Evolutionary conservation across 1,139 yeast genomes (phyloP).

Genomic region (Meyerozyma guilliermondii): DNA sequence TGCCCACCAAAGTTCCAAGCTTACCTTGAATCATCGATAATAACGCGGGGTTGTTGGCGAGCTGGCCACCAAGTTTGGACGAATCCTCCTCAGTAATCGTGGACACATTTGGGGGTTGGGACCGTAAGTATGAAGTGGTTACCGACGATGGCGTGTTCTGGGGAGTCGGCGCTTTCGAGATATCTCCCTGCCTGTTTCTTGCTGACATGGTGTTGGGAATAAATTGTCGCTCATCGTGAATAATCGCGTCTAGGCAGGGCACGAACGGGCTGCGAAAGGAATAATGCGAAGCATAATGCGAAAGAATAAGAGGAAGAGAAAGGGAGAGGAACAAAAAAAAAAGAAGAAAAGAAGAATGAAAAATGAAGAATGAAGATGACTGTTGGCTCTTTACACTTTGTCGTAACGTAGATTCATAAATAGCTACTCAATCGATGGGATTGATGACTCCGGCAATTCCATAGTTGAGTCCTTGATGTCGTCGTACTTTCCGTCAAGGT

Average conservation of each 20-base stretch:
- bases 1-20: constrained; percentile 78
- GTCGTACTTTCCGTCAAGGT: constrained; percentile 34
- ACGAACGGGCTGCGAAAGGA: background rate
- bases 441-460: background rate
- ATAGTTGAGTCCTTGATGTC: constrained; percentile 9
- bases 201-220: background rate
- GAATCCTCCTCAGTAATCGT: constrained; percentile 68
- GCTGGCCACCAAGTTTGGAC: constrained; percentile 33
- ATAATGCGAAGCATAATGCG: background rate
- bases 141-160: constrained; percentile 97
- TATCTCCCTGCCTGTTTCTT: constrained; percentile 63
- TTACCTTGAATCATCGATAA: constrained; percentile 88
- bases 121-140: constrained; percentile 67
- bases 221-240: constrained; percentile 1
- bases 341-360: background rate
- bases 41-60: constrained; percentile 71
- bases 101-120: constrained; percentile 68
- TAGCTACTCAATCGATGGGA: background rate
- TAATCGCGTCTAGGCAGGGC: constrained; percentile 1
- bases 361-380: too few relatives aligned
- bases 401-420: background rate
- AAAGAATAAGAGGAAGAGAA: background rate
- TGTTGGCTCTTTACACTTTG: too few relatives aligned
- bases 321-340: background rate
- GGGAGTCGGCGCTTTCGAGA: constrained; percentile 96